Conservation (phyloP, 2,329 filamentous ascomycete species). For the Dryadomyces sulphureus region DNA sequence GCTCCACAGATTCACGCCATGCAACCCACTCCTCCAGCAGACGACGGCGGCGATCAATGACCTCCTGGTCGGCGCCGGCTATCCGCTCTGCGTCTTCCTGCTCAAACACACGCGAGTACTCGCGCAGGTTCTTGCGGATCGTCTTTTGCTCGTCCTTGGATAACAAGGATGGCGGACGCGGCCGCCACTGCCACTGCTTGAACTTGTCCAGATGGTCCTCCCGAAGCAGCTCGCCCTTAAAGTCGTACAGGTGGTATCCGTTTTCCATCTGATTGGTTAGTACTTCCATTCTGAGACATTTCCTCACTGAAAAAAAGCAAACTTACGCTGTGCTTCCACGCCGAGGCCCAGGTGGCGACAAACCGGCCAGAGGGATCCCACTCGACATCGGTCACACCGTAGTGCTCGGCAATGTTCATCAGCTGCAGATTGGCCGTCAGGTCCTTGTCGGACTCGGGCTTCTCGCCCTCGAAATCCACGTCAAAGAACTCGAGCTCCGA, state of each 20-base stretch:
- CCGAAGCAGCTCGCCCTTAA: constrained; percentile 75
- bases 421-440: constrained; percentile 86
- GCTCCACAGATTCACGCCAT: constrained; percentile 64
- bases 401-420: constrained; percentile 90
- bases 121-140: constrained; percentile 94
- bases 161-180: constrained; percentile 78
- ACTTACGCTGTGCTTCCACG: constrained; percentile 91
- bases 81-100: constrained; percentile 89
- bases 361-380: constrained; percentile 96
- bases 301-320: not conserved
- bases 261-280: constrained; percentile 99
- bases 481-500: constrained; percentile 97
- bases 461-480: constrained; percentile 94
- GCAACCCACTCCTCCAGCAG: constrained; percentile 78
- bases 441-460: constrained; percentile 84
- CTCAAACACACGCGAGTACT: constrained; percentile 90
- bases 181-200: constrained; percentile 94
- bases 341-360: constrained; percentile 81
- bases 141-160: constrained; percentile 95
- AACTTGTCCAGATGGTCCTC: constrained; percentile 93
- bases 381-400: constrained; percentile 92
- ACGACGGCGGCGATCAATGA: constrained; percentile 73
- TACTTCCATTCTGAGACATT: too few species aligned
- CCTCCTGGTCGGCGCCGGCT: constrained; percentile 83
- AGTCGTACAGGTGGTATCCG: constrained; percentile 96